A percentile compares a stretch with the other conserved stretches of the same genome.
Conservation (phyloP, 202 grass and related monocot genomes). For the Carex arenaria region DNA sequence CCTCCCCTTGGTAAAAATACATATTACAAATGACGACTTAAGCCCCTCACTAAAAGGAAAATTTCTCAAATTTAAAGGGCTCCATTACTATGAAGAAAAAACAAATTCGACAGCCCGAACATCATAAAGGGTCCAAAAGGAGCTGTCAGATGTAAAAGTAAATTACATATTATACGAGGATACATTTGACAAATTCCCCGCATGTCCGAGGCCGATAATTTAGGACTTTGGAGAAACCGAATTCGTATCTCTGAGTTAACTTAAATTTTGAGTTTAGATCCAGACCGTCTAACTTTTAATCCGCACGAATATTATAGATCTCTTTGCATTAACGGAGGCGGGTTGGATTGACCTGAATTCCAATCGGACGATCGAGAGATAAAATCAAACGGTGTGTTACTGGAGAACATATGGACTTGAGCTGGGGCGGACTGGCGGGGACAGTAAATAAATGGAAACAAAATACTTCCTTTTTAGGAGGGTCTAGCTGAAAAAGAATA, state of each 20-base stretch:
- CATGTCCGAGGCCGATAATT: background rate
- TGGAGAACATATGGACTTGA: background rate
- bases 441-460: conserved; percentile 2
- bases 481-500: background rate
- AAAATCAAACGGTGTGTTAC: too few relatives aligned
- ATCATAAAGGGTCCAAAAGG: background rate
- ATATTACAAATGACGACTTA: background rate
- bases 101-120: too few relatives aligned
- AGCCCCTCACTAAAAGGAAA: background rate
- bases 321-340: too few relatives aligned
- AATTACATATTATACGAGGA: background rate
- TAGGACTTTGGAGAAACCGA: background rate
- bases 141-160: background rate
- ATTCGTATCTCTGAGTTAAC: too few relatives aligned
- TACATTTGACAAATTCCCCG: background rate
- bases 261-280: too few relatives aligned
- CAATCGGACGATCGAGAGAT: too few relatives aligned
- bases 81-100: too few relatives aligned
- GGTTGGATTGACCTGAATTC: too few relatives aligned
- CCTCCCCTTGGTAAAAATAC: background rate
- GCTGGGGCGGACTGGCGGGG: background rate
- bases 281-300: too few relatives aligned
- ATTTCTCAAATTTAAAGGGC: background rate
- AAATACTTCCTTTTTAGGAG: conserved; percentile 4
- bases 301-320: too few relatives aligned